Evolutionary conservation across 23 red algal genomes (phyloP), one percentile per base, ranked within the genome.

Genomic region (Gracilaria caudata): DNA sequence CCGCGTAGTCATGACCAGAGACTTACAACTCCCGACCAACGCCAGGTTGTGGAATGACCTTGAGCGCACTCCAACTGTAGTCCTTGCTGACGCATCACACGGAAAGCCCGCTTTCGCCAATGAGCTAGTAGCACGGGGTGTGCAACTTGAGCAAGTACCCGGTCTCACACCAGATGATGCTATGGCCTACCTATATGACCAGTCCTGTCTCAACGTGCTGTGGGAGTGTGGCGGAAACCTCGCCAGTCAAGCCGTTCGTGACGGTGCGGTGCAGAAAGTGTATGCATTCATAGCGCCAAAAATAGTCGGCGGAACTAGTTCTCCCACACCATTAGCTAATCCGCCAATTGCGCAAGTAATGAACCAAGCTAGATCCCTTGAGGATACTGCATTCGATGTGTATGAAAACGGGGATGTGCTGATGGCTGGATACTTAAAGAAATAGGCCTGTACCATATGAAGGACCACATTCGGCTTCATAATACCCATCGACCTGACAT

Each of bases 181-280:
- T 12, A 86, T 92, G 94, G 68, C 64, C 3, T 82, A 64, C 30
- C 61, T 98, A n/a, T 86, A 90, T 55, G 49, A 93, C 5, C 26
- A 49, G 37, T 92, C 61, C 53, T 88, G 83, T 46, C 45, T 90
- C 35, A 87, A 64, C 46, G 92, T 98, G 30, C 38, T 98, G 13
- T 98, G 96, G 96, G 96, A 98, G 80, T 98, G 96, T 60, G 96
- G 96, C 7, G 91, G 96, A 37, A 59, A 41, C 28, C 78, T 98
- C 19, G 96, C 96, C 21, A 73, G 87, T 14, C 57, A 77, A 43
- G 96, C 96, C 28, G 58, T 98, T 83, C 40, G 68, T 43, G 55
- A 47, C 39, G 82, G 81, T 34, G 78, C 56, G 26, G 86, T 98
- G 71, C 96, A 98, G 33, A 90, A 95, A 70, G 43, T 98, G 30